phyloP scores from a whole-genome alignment of 164 flowering plant genomes.

The Aristolochia fimbriata region DNA sequence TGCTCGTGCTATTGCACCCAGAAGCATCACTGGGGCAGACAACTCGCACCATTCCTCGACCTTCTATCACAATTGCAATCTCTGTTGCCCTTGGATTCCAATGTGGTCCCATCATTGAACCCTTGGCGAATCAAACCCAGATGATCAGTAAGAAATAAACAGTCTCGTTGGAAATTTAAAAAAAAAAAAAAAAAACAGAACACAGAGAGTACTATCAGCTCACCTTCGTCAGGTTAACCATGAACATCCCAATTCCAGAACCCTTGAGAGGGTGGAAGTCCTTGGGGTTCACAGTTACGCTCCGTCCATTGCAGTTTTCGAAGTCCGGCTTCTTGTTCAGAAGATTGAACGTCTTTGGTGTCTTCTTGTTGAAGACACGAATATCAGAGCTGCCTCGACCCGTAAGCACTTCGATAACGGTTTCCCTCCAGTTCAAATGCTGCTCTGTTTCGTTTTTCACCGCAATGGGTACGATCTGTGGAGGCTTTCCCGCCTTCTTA shows the following conservation, averaged over 20 bases:
- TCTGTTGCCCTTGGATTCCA: conserved; percentile 88
- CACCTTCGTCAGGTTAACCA: conserved; percentile 77
- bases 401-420: conserved; percentile 23
- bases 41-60: conserved; percentile 62
- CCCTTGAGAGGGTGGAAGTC: conserved; percentile 27
- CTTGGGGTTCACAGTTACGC: conserved; percentile 34
- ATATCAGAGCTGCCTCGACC: conserved; percentile 8
- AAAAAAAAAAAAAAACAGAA: too few relatives aligned
- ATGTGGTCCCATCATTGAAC: conserved; percentile 93
- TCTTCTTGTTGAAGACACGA: conserved; percentile 20
- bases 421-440: conserved; percentile 20
- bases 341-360: conserved; percentile 32
- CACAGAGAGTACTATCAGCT: too few relatives aligned
- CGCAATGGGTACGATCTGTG: conserved; percentile 39
- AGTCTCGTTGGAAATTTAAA: too few relatives aligned
- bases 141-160: too few relatives aligned
- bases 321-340: conserved; percentile 41
- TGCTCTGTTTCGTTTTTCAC: conserved; percentile 9
- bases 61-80: conserved; percentile 51
- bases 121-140: conserved; percentile 22
- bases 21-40: conserved; percentile 37
- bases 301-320: conserved; percentile 73
- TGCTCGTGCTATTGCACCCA: conserved; percentile 42
- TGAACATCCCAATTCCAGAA: conserved; percentile 47
- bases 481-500: conserved; percentile 22